A percentile compares a stretch with the other conserved stretches of the same genome.
These are phyloP conservation scores for Astraeus odoratus DNA, from an alignment of 768 basidiomycete species.

Conservation along the genomic window DNA sequence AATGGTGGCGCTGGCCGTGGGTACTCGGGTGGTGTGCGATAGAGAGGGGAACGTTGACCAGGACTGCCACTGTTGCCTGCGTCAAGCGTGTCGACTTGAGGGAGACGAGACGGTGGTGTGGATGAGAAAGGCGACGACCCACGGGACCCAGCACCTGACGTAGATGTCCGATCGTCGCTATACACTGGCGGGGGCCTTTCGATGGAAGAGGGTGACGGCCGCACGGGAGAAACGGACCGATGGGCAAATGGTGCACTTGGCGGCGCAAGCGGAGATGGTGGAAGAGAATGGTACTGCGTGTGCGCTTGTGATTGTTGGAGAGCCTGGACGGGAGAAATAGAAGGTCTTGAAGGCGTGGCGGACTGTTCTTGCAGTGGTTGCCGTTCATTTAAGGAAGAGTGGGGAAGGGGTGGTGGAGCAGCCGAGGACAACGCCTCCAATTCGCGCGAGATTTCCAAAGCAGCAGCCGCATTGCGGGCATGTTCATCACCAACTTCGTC, in stretches of 20 bases:
- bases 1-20: slow-evolving; percentile 31
- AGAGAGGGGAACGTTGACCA: slow-evolving; percentile 20
- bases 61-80: slow-evolving; percentile 5
- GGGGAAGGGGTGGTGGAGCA: slow-evolving; percentile 16
- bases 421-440: slow-evolving; percentile 48
- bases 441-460: slow-evolving; percentile 60
- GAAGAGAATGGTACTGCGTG: slow-evolving; percentile 9
- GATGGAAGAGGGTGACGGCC: slow-evolving; percentile 17
- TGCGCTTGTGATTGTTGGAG: slow-evolving; percentile 6
- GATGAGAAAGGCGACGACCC: slow-evolving; percentile 3
- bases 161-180: slow-evolving; percentile 15
- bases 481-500: slow-evolving; percentile 38
- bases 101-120: slow-evolving; percentile 8
- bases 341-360: not conserved
- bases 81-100: slow-evolving; percentile 4
- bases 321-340: slow-evolving; percentile 2
- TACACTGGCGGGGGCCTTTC: slow-evolving; percentile 17
- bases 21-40: slow-evolving; percentile 44
- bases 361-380: slow-evolving; percentile 3
- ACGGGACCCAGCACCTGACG: slow-evolving; percentile 10
- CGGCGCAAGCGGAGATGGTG: slow-evolving; percentile 26
- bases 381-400: slow-evolving; percentile 12
- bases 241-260: slow-evolving; percentile 36
- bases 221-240: slow-evolving; percentile 33
- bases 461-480: slow-evolving; percentile 58